These are phyloP conservation scores for Colletotrichum scovillei DNA, from an alignment of 2,329 filamentous ascomycete genomes.

Conservation along the genomic window DNA sequence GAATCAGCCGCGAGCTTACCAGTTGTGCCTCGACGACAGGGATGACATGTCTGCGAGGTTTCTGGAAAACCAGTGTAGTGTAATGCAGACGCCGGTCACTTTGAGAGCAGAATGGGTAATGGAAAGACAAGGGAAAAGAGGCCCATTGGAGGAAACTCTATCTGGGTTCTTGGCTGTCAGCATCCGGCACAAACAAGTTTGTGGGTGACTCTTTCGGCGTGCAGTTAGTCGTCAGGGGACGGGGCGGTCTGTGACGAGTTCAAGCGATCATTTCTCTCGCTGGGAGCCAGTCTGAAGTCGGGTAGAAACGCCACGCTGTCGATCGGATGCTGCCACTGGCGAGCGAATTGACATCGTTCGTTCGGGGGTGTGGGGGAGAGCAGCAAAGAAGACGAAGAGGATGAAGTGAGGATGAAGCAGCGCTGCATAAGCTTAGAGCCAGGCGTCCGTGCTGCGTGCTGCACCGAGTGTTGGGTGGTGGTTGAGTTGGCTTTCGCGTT, in stretches of 20 bases:
- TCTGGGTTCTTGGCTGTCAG: neutral
- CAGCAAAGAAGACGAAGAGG: neutral
- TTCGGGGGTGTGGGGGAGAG: neutral
- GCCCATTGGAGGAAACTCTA: neutral
- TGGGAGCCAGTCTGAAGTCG: conserved; percentile 1
- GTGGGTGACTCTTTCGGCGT: neutral
- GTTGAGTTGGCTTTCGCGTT: conserved; percentile 17
- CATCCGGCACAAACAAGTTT: neutral
- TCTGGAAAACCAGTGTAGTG: neutral
- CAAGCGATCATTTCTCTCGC: neutral
- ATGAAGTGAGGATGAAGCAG: neutral
- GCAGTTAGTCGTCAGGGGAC: neutral
- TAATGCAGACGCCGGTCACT: neutral
- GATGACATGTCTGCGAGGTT: neutral
- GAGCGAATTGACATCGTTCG: conserved; percentile 17
- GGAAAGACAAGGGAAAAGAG: too few relatives aligned
- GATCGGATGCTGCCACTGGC: conserved; percentile 9
- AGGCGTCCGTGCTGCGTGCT: neutral
- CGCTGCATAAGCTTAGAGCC: neutral
- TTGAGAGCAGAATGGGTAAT: neutral
- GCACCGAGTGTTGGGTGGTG: neutral
- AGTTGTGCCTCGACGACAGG: neutral
- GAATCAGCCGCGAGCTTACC: neutral
- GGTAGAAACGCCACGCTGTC: conserved; percentile 1
- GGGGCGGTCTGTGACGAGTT: neutral